Percentiles rank a stretch among this genome's conserved stretches.
Evolutionary conservation across 768 basidiomycete genomes (phyloP).

Genomic region (Lentinula sp.): DNA sequence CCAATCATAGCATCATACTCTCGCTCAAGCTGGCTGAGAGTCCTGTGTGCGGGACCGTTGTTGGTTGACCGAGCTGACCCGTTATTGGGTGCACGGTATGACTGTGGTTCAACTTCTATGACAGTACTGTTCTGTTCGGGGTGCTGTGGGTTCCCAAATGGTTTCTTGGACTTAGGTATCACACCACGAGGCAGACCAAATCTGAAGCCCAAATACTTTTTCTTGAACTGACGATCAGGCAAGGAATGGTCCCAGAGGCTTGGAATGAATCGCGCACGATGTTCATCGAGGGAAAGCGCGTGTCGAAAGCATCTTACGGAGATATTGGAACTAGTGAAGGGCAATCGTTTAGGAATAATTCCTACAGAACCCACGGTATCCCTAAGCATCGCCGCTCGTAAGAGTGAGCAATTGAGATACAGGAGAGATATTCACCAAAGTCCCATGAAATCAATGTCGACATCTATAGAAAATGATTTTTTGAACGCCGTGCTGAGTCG

Average conservation of each 20-base stretch:
- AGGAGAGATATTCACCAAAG: conserved; percentile 40
- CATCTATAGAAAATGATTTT: conserved; percentile 45
- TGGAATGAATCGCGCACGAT: conserved; percentile 21
- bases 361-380: conserved; percentile 67
- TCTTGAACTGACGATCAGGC: background rate
- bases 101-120: background rate
- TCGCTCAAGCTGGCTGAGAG: background rate
- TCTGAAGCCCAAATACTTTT: background rate
- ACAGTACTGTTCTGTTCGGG: background rate
- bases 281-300: conserved; percentile 35
- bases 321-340: conserved; percentile 51
- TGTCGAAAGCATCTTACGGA: conserved; percentile 33
- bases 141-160: background rate
- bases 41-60: background rate
- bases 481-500: conserved; percentile 50
- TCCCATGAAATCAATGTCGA: conserved; percentile 53
- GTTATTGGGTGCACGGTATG: background rate
- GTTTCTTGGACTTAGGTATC: background rate
- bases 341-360: conserved; percentile 43
- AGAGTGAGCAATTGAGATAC: background rate
- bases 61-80: background rate
- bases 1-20: background rate
- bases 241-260: background rate
- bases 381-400: conserved; percentile 26
- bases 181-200: background rate